phyloP scores from a whole-genome alignment of 176 grass and related monocot species.

The Tillandsia fasciculata region DNA sequence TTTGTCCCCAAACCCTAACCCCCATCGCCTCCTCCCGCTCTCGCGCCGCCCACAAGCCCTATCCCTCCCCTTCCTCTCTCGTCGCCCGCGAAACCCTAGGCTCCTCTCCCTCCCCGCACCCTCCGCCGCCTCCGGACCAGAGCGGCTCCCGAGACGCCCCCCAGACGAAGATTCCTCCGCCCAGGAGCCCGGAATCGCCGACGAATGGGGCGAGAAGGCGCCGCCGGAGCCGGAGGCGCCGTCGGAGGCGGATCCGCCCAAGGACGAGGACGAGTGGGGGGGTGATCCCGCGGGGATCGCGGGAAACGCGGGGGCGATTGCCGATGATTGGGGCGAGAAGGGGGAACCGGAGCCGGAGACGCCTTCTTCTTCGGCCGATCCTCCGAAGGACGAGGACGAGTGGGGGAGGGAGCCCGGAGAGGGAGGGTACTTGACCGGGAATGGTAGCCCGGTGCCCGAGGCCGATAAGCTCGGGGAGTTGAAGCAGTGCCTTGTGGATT shows the following conservation, averaged over 20 bases:
- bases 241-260: conserved; percentile 47
- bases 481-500: conserved; percentile 78
- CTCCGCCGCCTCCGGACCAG: neutral
- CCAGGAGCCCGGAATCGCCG: conserved; percentile 19
- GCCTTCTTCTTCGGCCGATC: neutral
- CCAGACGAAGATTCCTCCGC: conserved; percentile 1
- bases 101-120: conserved; percentile 7
- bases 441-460: conserved; percentile 5
- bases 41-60: neutral
- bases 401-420: conserved; percentile 35
- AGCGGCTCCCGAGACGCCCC: conserved; percentile 5
- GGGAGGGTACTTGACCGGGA: neutral
- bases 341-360: conserved; percentile 9
- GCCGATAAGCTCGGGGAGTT: conserved; percentile 42
- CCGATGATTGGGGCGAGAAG: conserved; percentile 23
- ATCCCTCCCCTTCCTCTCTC: neutral
- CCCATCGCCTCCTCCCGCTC: neutral
- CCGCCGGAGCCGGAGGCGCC: conserved; percentile 35
- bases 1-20: conserved; percentile 15
- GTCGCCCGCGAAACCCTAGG: neutral
- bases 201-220: conserved; percentile 65
- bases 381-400: conserved; percentile 19
- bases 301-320: neutral
- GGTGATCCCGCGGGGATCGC: neutral
- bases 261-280: conserved; percentile 46